Evolutionary conservation across 306 rosid genomes (phyloP).

Genomic region (Vachellia collinsii): DNA sequence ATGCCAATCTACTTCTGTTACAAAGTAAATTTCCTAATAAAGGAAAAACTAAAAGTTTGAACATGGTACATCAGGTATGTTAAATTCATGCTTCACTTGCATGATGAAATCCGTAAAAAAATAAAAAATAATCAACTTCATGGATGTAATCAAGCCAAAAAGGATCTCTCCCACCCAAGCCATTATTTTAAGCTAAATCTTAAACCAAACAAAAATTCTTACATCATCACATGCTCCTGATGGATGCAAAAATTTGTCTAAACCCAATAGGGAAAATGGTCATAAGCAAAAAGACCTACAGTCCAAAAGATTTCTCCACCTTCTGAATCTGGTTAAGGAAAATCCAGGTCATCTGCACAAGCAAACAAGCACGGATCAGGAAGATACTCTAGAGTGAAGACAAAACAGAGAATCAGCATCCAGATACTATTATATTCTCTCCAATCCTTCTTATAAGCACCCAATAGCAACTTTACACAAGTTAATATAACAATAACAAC

Average conservation of each 20-base stretch:
- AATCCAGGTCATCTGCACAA: slow-evolving; percentile 94
- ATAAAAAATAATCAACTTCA: slow-evolving; percentile 29
- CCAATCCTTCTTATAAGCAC: no score
- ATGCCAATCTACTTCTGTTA: slow-evolving; percentile 37
- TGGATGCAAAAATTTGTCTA: neutral
- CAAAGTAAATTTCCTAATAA: slow-evolving; percentile 7
- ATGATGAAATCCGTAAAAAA: slow-evolving; percentile 20
- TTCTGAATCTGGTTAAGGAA: slow-evolving; percentile 94
- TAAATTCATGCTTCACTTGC: slow-evolving; percentile 41
- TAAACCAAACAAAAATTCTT: slow-evolving; percentile 16
- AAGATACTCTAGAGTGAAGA: neutral
- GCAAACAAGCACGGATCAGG: slow-evolving; percentile 21
- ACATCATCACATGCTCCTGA: neutral
- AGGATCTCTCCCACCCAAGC: slow-evolving; percentile 49
- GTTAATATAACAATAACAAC: no score
- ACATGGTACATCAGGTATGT: neutral
- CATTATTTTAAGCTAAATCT: slow-evolving; percentile 47
- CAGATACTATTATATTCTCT: neutral
- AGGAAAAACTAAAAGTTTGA: neutral
- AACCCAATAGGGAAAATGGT: slow-evolving; percentile 41
- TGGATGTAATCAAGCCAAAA: slow-evolving; percentile 38
- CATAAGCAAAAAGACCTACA: slow-evolving; percentile 48
- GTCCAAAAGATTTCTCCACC: slow-evolving; percentile 61
- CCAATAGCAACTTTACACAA: no score
- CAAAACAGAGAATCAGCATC: neutral